Evolutionary conservation across 257 asterid genomes (phyloP), one percentile per base, ranked within the genome.

Genomic region (Paulownia fortunei): DNA sequence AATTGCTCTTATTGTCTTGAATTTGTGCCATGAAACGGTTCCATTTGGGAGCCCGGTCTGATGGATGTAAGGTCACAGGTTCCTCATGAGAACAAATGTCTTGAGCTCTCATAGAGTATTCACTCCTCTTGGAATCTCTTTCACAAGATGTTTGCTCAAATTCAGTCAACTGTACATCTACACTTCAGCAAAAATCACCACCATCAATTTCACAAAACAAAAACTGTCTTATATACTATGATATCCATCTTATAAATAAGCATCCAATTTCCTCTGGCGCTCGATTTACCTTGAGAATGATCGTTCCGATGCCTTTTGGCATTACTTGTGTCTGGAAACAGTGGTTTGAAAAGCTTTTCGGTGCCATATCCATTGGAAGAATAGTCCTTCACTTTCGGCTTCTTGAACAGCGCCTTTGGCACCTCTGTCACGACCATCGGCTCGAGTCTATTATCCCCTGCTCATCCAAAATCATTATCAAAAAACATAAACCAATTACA

Each of bases 371-470:
- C 74, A n/a, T 49, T 41, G 18, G 76, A 44, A 42, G 77, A 74
- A 77, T 44, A 56, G 56, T 74, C 85, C 66, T 74, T 91, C 82
- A 86, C 66, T 78, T 85, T 88, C 1, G 91, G 91, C 86, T 83
- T 91, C 80, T 72, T 86, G 80, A 88, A 80, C 77, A 82, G 36
- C 21, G 85, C 87, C 73, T 88, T 84, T 0, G 98, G 97, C 64
- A 91, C 69, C 89, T 94, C 92, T 0, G 92, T 90, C 76, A 91
- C 92, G 21, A 91, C 72, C 36, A 84, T 46, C 1, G 85, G 73
- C 76, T 89, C 92, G 49, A 79, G n/a, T 65, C 54, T 93, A 74
- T 27, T 59, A 76, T 87, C 87, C 70, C 79, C 97, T 88, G 83
- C 79, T 49, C 76, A 73, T 76, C 62, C 78, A 69, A 81, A 74